These are phyloP conservation scores for Scutellaria minor DNA, from an alignment of 257 asterid species.

Conservation along the genomic window DNA sequence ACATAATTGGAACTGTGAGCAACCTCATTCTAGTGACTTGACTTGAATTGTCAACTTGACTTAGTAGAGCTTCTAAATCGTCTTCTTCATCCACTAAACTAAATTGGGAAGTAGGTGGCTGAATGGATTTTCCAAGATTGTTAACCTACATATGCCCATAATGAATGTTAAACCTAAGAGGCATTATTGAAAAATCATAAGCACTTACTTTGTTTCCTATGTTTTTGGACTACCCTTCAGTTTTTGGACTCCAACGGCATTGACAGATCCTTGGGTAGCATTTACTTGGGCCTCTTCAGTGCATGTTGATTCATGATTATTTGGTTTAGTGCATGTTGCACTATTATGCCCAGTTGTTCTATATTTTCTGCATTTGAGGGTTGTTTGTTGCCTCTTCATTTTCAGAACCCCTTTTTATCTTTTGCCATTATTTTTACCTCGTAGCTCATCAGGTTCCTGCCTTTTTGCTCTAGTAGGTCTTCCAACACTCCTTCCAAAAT, in stretches of 20 bases:
- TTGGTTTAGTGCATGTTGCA: neutral
- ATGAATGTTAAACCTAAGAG: neutral
- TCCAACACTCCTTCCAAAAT: neutral
- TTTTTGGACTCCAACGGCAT: neutral
- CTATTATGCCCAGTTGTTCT: neutral
- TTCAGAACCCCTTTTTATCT: neutral
- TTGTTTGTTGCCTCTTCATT: neutral
- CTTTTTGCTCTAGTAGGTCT: neutral
- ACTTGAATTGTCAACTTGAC: neutral
- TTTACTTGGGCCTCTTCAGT: neutral
- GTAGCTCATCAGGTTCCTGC: neutral
- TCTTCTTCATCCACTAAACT: neutral
- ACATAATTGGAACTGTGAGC: neutral
- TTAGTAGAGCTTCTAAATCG: neutral
- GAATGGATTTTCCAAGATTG: neutral
- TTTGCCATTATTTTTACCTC: too few relatives aligned
- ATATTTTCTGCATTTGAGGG: neutral
- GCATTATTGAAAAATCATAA: too few relatives aligned
- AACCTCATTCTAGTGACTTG: neutral
- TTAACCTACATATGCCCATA: neutral
- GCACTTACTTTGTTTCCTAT: too few relatives aligned
- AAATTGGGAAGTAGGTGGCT: neutral
- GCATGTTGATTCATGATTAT: neutral
- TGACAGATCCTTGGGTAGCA: neutral
- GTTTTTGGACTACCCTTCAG: neutral